Base-by-base conservation (phyloP, 129 eudicot species). In the Tagetes erecta region DNA sequence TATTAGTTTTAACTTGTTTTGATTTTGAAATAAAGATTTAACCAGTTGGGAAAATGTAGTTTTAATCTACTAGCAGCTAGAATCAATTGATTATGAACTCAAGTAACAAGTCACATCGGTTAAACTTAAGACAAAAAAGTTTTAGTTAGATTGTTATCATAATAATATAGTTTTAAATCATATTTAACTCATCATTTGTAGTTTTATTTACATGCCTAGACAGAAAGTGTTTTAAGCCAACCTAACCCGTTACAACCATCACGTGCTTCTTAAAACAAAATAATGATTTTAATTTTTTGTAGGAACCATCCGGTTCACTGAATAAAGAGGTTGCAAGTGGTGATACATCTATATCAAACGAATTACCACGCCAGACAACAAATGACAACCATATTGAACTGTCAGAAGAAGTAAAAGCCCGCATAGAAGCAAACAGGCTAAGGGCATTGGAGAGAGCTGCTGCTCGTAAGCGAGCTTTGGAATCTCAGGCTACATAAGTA, bases 361-460 rank as follows among this genome's bases (percentile, higher is more conserved):
- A 83, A 53, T 37, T 52, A 38, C 45, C 69, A 8, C 39, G 56
- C 46, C 52, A 75, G 70, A 36, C 77, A 7, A 10, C 75, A 39
- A 81, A 75, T 59, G 42, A 72, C 31, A 78, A 38, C 66, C 46
- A 30, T 47, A 70, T 50, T 35, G 79, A 80, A 66, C 58, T 89
- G 46, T 72, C 96, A 0, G 96, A 88, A 76, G 97, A 90, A 68
- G 77, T 84, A 81, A 91, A 80, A 76, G 89, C 89, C 50, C 96
- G 89, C 8, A 94, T 94, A 86, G 97, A 88, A 83, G 81, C 90
- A 9, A 90, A 88, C 84, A 86, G 91, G 82, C 57, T 83, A 56
- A 91, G 82, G 88, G 99, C 97, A 11, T 82, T 94, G 67, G 96
- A 91, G 81, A 85, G 87, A 78, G 97, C 94, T 52, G 95, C 96